These are phyloP conservation scores for Tuber aestivum DNA, from an alignment of 495 filamentous ascomycete genomes.

Conservation along the genomic window DNA sequence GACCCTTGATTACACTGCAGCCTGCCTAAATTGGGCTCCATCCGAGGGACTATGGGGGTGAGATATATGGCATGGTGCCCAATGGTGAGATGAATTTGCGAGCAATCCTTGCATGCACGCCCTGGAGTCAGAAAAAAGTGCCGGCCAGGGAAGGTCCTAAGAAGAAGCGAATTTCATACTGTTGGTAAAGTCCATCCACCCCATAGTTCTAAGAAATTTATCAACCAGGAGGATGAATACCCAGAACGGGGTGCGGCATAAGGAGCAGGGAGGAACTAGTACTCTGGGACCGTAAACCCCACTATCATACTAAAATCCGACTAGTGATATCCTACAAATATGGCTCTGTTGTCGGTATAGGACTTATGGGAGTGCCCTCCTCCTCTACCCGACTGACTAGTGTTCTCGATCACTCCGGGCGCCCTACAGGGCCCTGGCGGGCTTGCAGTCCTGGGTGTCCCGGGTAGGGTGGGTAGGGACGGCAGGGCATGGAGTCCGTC, in stretches of 20 bases:
- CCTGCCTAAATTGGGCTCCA: neutral
- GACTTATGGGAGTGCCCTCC: no score
- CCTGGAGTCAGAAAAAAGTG: no score
- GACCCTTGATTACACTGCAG: neutral
- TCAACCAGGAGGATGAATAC: neutral
- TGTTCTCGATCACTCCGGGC: no score
- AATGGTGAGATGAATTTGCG: neutral
- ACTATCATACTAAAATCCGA: neutral
- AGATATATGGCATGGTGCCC: neutral
- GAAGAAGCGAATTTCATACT: neutral
- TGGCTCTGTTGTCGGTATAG: no score
- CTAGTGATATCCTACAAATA: neutral
- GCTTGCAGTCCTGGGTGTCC: no score
- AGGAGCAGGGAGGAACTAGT: neutral
- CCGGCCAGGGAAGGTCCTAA: no score
- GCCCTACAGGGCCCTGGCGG: no score
- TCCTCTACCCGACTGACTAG: no score
- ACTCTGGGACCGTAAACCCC: no score
- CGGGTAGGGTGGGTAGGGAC: no score
- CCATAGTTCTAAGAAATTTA: no score
- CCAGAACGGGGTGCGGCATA: neutral
- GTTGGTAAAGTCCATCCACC: neutral
- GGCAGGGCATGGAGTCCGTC: no score
- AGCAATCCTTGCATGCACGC: neutral
- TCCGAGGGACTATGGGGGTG: neutral